Evolutionary conservation across 2,329 filamentous ascomycete genomes (phyloP).

Genomic region (Hypoxylon sp.): DNA sequence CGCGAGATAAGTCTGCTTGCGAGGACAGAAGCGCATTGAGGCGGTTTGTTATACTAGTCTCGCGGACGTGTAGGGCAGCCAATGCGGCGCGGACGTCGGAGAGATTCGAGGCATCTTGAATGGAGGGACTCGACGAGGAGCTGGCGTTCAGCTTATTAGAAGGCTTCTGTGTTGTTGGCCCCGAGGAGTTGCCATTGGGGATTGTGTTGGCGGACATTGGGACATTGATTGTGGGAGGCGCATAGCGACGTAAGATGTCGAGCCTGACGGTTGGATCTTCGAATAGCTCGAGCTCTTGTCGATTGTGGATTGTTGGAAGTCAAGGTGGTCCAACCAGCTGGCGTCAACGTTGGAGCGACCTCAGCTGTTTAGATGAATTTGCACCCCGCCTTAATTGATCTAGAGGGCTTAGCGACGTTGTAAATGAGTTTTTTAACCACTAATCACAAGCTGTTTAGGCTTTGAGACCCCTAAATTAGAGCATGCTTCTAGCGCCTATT

Average conservation of each 20-base stretch:
- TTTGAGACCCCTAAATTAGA: conserved; percentile 14
- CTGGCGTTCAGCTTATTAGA: conserved; percentile 50
- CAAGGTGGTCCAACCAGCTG: conserved; percentile 23
- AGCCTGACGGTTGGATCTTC: conserved; percentile 39
- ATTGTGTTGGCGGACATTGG: conserved; percentile 56
- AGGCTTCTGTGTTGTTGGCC: conserved; percentile 44
- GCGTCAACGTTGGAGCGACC: neutral
- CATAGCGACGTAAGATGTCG: conserved; percentile 54
- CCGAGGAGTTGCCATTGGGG: conserved; percentile 55
- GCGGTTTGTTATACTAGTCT: conserved; percentile 79
- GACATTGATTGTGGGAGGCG: conserved; percentile 50
- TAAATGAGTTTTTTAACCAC: conserved; percentile 11
- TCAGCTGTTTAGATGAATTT: conserved; percentile 17
- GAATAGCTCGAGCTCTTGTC: conserved; percentile 16
- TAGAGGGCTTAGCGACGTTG: conserved; percentile 24
- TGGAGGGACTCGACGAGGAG: conserved; percentile 53
- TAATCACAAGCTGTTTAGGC: conserved; percentile 5
- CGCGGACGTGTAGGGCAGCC: conserved; percentile 79
- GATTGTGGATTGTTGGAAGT: conserved; percentile 22
- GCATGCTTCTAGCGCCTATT: conserved; percentile 6
- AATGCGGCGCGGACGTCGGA: conserved; percentile 86
- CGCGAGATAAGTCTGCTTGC: conserved; percentile 87
- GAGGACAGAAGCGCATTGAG: conserved; percentile 84
- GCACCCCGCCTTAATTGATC: conserved; percentile 27
- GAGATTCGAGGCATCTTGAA: conserved; percentile 80